Base-by-base conservation (phyloP, 306 rosid genomes). In the Vigna nakashimae region DNA sequence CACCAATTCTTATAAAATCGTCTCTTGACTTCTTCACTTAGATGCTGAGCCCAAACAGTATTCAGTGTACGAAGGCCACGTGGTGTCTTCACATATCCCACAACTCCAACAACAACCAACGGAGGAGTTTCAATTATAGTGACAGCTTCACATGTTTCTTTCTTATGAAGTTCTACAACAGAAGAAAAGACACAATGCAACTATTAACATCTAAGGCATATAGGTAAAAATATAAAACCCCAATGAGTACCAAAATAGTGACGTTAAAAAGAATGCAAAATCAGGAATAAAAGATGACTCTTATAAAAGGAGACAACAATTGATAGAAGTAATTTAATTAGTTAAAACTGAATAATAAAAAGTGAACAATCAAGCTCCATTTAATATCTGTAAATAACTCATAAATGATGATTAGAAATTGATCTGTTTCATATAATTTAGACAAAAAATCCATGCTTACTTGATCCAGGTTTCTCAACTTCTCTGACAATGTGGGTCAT, bases 401-500 rank as follows among this genome's bases (percentile, higher is more conserved):
- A 2, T 15, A 56, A 56, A 56, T 1, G 11, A 10, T 5, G 1
- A 60, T 14, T 14, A 5, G 4, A 58, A 2, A 10, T 30, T 28
- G 2, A 34, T 3, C 12, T 60, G 43, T 26, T 57, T 10, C 2
- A 12, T n/a, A 30, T 30, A 30, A 3, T 30, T 30, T 7, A 16
- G 58, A 17, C 17, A 52, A 13, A 18, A 52, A 69, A 71, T 6
- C 0, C 9, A 71, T 0, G 12, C 97, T 88, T 87, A 91, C 97
- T 92, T 73, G 97, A 92, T 42, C 96, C 96, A 20, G 96, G 97
- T 34, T 92, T 92, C 79, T 92, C 97, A 1, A 90, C 97, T 48
- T 92, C 97, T 69, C 97, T 86, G 11, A 92, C 92, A 63, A 90
- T 89, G 81, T 92, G 97, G 38, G 97, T 92, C 96, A 90, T 90